These are phyloP conservation scores for Teratosphaeria destructans DNA, from an alignment of 2,329 filamentous ascomycete species.

Conservation along the genomic window DNA sequence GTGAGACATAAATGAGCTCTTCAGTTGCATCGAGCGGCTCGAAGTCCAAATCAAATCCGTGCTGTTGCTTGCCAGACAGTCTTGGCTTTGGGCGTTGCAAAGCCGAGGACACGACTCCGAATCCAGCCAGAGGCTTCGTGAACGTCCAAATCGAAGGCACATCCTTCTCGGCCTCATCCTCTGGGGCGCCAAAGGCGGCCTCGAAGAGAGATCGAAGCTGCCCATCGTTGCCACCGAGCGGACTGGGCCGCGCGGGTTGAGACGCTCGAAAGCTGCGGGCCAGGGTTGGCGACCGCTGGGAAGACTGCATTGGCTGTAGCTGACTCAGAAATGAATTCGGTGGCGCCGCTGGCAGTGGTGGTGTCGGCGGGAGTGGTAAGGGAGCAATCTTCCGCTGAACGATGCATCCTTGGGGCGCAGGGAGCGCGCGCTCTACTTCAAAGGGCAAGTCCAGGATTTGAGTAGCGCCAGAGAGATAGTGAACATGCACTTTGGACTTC, in stretches of 20 bases:
- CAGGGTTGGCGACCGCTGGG: slow-evolving; percentile 27
- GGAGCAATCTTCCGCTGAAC: slow-evolving; percentile 61
- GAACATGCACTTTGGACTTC: slow-evolving; percentile 85
- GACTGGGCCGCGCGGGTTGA: slow-evolving; percentile 14
- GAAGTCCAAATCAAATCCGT: slow-evolving; percentile 33
- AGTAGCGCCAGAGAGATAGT: slow-evolving; percentile 76
- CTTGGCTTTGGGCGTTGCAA: slow-evolving; percentile 19
- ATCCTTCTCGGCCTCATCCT: slow-evolving; percentile 30
- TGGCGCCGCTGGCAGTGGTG: slow-evolving; percentile 46
- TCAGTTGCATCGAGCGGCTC: slow-evolving; percentile 65
- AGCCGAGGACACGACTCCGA: slow-evolving; percentile 56
- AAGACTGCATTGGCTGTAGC: slow-evolving; percentile 30
- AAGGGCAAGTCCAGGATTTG: slow-evolving; percentile 91
- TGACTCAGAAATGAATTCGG: slow-evolving; percentile 76
- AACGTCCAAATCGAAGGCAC: slow-evolving; percentile 73
- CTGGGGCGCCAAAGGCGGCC: slow-evolving; percentile 11
- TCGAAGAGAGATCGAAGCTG: slow-evolving; percentile 20
- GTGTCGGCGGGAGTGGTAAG: slow-evolving; percentile 19
- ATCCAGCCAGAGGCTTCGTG: slow-evolving; percentile 73
- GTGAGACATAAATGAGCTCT: slow-evolving; percentile 73
- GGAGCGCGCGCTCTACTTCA: slow-evolving; percentile 78
- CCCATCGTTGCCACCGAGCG: slow-evolving; percentile 11
- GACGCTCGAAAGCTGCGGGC: slow-evolving; percentile 14
- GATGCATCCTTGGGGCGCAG: slow-evolving; percentile 71
- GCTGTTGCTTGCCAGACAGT: slow-evolving; percentile 8